Base-by-base conservation (phyloP, 163 green algal genomes). In the Trebouxiophyceae sp. region DNA sequence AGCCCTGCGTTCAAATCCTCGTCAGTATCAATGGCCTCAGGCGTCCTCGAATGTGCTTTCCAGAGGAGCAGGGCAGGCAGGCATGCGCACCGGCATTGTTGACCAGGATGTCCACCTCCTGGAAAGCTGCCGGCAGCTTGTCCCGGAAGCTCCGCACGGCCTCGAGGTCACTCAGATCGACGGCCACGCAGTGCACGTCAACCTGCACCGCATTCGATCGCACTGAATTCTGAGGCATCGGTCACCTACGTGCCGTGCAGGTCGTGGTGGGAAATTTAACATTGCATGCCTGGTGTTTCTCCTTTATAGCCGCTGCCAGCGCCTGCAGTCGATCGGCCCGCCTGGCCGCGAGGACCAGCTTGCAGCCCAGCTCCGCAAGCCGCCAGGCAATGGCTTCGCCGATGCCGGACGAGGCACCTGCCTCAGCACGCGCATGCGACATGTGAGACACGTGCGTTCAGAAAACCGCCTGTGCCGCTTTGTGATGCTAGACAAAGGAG, bases 51-150 rank as follows among this genome's bases (percentile, higher is more conserved):
- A n/a, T n/a, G n/a, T n/a, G n/a, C n/a, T n/a, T n/a, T n/a, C n/a
- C n/a, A n/a, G n/a, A n/a, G n/a, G n/a, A n/a, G n/a, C n/a, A n/a
- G n/a, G n/a, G n/a, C n/a, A n/a, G n/a, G n/a, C n/a, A n/a, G n/a
- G n/a, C n/a, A n/a, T n/a, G n/a, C 39, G 12, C 39, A 50, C 39
- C 39, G 1, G 89, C 89, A 66, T 96, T 96, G 77, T 95, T 95
- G 30, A 96, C 65, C n/a, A 96, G 76, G 54, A 96, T 90, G 71
- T 95, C 82, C 1, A 95, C 80, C 67, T 88, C 65, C 28, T 47
- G 2, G n/a, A n/a, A 57, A 1, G 83, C 75, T 1, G 26, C 23
- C 12, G 86, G 86, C 46, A 93, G 85, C 32, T 74, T 29, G 0
- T 54, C 32, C 12, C 78, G 77, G 22, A 91, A 67, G 8, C 31